Base-by-base conservation (phyloP, 2,329 filamentous ascomycete species). In the Ceratocystis cacaofunesta region DNA sequence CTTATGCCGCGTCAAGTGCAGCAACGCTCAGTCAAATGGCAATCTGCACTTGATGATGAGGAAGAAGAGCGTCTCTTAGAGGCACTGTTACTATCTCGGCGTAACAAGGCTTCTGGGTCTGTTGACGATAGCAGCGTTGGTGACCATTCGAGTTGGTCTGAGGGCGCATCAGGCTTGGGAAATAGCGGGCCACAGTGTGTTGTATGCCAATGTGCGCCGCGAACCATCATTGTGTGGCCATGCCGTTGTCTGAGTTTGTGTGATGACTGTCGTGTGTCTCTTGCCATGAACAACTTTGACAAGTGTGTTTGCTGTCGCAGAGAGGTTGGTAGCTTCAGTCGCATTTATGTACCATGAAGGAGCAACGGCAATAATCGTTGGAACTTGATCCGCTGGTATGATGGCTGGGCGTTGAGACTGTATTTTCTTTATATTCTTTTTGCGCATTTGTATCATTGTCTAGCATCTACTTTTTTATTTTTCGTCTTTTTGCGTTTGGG, bases 231-330 rank as follows among this genome's bases (percentile, higher is more conserved):
- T 65, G 87, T 96, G 1, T 97, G 94, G 94, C 94, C 94, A 0
- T 99, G 94, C 73, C 88, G 94, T 1, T 99, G 94, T 73, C 80
- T 99, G 66, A 92, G 90, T 70, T 80, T 97, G 12, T 97, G 94
- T 73, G 94, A 99, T 74, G 94, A 97, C 70, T 97, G 94, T 73
- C 82, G 94, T 41, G 89, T 97, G 44, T 92, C 90, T 55, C 80
- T 97, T 68, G 94, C 94, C 2, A 92, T 95, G 85, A 95, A 96
- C 74, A 97, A 97, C 74, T 97, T 95, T 73, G 90, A 92, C 69
- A 95, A 90, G 72, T 99, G 94, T 73, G 92, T 97, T 48, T 97
- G 92, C 71, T 97, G 94, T 74, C 83, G 94, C 62, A 84, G 90
- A 66, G 88, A 94, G 70, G 90, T 97, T 36, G 84, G 85, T 65